Evolutionary conservation across 306 rosid species (phyloP), one percentile per base, ranked within the genome.

Genomic region (Cucurbita ficifolia): DNA sequence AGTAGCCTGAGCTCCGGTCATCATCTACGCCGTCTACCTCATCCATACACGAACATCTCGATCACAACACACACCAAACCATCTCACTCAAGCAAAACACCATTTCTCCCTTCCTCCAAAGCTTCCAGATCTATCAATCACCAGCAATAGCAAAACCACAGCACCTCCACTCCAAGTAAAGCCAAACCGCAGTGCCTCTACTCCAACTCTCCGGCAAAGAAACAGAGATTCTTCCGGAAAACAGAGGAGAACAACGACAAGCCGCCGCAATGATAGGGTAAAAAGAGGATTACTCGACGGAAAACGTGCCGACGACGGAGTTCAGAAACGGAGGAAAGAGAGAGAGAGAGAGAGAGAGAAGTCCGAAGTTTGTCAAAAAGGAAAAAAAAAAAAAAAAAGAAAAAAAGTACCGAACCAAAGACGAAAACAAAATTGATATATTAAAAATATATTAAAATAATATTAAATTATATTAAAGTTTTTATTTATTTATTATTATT

Each of bases 1-100:
- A 67, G 86, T 83, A 55, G 80, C 81, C 78, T 81, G 96, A 89
- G 92, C 83, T 82, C 97, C 91, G 89, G 85, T 87, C 97, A 85
- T 94, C 91, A 88, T 94, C 87, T 80, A 85, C 82, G 35, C 73
- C 79, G 80, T 76, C 85, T 82, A 70, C 91, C 81, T 78, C 86
- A 76, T 82, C 86, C 83, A 81, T 57, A 61, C 78, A 78, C 85
- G 81, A 86, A 88, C 95, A 91, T 89, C 82, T 90, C 84, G 75
- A 72, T 70, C 82, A 82, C 83, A 74, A 65, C 76, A 77, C 35
- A 54, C 70, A 45, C 58, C 75, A 75, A 10, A 75, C 24, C 48
- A 43, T 54, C 80, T 61, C 69, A 49, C 53, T 38, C 40, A 48
- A 83, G 76, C 48, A 82, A 42, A 56, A 46, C 16, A 42, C 21